Evolutionary conservation across 345 rosid genomes (phyloP).

Genomic region (Garcia nutans): DNA sequence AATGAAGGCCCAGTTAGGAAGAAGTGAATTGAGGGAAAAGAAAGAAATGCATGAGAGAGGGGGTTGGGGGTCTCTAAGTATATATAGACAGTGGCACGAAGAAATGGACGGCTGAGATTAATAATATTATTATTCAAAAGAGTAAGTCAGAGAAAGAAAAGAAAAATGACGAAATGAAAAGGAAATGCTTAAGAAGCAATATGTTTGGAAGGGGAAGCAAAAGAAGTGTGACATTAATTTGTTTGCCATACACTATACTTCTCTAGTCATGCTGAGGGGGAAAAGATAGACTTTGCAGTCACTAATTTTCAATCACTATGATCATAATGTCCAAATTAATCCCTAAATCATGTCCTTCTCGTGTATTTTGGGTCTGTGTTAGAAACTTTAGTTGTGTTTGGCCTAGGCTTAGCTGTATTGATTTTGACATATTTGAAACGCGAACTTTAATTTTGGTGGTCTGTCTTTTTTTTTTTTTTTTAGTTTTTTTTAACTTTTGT

Average conservation of each 20-base stretch:
- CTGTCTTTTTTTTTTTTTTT: not conserved
- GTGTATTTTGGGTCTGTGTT: not conserved
- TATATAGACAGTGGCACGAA: slow-evolving; percentile 22
- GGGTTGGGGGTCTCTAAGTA: not conserved
- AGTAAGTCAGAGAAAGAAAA: not conserved
- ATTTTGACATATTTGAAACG: slow-evolving; percentile 26
- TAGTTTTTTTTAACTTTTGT: not conserved
- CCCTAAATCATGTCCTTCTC: slow-evolving; percentile 6
- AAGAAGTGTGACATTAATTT: slow-evolving; percentile 18
- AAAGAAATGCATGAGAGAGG: no score
- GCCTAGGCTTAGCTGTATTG: slow-evolving; percentile 25
- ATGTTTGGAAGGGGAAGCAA: slow-evolving; percentile 1
- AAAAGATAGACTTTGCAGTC: no score
- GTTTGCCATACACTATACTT: not conserved
- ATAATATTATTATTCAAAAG: no score
- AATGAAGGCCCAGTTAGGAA: no score
- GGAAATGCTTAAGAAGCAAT: slow-evolving; percentile 14
- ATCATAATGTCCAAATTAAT: no score
- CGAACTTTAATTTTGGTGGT: not conserved
- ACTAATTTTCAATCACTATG: no score
- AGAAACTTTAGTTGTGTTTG: no score
- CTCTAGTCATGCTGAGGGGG: no score
- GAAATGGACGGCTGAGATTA: slow-evolving; percentile 30
- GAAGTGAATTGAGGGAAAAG: no score
- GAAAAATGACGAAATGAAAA: not conserved